Evolutionary conservation across 2,329 filamentous ascomycete genomes (phyloP).

Genomic region (Aspergillus sp.): DNA sequence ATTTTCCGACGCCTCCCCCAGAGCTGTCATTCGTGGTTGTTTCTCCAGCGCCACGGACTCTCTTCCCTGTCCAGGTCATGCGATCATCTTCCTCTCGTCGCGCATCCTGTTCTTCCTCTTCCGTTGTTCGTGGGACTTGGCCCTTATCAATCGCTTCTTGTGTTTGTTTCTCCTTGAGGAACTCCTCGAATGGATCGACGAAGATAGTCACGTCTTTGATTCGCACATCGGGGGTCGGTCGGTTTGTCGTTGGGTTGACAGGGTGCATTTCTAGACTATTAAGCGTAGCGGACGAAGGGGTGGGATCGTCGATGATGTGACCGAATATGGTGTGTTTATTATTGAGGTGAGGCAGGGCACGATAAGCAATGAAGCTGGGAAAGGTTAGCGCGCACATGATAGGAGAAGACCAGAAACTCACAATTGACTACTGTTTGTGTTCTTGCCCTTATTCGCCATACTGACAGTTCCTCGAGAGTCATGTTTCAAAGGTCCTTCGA

Average conservation of each 20-base stretch:
- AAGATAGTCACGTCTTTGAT: constrained; percentile 82
- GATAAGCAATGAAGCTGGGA: constrained; percentile 77
- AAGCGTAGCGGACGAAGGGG: constrained; percentile 46
- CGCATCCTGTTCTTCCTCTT: constrained; percentile 21
- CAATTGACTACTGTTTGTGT: constrained; percentile 92
- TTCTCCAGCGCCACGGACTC: constrained; percentile 63
- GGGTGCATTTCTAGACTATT: constrained; percentile 69
- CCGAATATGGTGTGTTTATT: constrained; percentile 97
- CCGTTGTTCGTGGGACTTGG: constrained; percentile 12
- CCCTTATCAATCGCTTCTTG: constrained; percentile 50
- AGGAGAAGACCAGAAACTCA: constrained; percentile 20
- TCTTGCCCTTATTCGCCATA: constrained; percentile 99
- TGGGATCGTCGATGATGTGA: constrained; percentile 63
- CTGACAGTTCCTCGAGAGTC: constrained; percentile 70
- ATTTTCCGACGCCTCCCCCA: constrained; percentile 64
- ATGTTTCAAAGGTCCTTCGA: constrained; percentile 83
- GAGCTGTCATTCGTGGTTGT: constrained; percentile 40
- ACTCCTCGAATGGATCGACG: constrained; percentile 93
- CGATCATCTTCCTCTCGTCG: constrained; percentile 66
- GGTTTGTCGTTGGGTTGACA: constrained; percentile 63
- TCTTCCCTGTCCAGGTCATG: constrained; percentile 94
- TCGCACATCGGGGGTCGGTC: constrained; percentile 68
- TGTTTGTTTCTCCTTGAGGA: constrained; percentile 65
- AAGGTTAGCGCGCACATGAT: background rate
- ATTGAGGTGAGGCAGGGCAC: constrained; percentile 76